Conservation (phyloP, 805 yeast genomes). For the Suhomyces kilbournensis region DNA sequence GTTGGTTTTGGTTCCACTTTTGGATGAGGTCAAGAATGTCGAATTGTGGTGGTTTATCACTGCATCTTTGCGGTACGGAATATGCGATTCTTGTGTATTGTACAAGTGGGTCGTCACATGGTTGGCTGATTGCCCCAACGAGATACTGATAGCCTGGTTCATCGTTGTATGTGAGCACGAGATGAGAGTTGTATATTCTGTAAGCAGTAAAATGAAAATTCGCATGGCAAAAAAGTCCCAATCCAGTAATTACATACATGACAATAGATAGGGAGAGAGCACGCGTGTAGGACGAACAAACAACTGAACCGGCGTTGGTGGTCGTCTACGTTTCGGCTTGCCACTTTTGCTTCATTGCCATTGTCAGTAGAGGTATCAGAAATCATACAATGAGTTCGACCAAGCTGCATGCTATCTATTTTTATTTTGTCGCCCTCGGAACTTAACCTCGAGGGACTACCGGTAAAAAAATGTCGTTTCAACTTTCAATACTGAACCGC, state of each 20-base stretch:
- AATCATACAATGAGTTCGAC: too few relatives aligned
- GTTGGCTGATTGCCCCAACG: slow-evolving; percentile 70
- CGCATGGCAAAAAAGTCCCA: background rate
- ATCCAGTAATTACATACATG: background rate
- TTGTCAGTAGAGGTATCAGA: background rate
- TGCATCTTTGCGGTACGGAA: slow-evolving; percentile 47
- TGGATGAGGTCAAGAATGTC: slow-evolving; percentile 28
- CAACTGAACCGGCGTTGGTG: background rate
- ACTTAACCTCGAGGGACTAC: too few relatives aligned
- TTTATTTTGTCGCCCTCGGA: too few relatives aligned
- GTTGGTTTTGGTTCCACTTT: slow-evolving; percentile 26
- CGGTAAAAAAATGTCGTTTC: too few relatives aligned
- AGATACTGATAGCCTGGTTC: slow-evolving; percentile 52
- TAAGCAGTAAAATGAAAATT: background rate
- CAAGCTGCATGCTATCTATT: too few relatives aligned
- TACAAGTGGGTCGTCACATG: slow-evolving; percentile 78
- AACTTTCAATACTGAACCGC: too few relatives aligned
- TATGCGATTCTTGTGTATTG: slow-evolving; percentile 71
- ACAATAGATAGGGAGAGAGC: background rate
- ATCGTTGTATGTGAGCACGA: slow-evolving; percentile 44
- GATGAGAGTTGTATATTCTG: background rate
- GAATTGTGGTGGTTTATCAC: slow-evolving; percentile 48
- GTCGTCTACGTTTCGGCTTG: background rate
- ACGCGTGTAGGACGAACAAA: background rate
- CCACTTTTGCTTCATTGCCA: background rate